Base-by-base conservation (phyloP, 495 filamentous ascomycete species). In the Neurospora sublineolata region DNA sequence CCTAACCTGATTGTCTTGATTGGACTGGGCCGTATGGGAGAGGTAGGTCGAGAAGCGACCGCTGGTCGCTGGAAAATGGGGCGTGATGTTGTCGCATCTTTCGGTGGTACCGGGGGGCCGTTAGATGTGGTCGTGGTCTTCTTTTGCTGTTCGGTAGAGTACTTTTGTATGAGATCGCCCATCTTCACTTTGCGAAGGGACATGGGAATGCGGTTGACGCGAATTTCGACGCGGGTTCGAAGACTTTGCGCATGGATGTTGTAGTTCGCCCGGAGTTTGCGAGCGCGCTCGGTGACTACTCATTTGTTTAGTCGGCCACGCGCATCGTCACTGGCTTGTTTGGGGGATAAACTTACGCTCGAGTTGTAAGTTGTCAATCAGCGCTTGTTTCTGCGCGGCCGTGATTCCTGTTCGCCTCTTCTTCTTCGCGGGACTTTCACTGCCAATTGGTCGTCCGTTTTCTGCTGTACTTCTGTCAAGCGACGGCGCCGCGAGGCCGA, bases 181-280 rank as follows among this genome's bases (percentile, higher is more conserved):
- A 99, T 94, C 60, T 87, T 97, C 38, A 86, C 87, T 76, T 90
- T 91, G 70, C 95, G 90, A 72, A 97, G 81, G 16, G 89, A 87
- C 44, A 87, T 84, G 9, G 95, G 95, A 64, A 99, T 94, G 64
- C 95, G 92, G 77, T 97, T 97, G 80, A 99, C 86, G 79, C 95
- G 92, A 80, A 97, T 91, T 83, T 98, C 94, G 37, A 99, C 90
- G 46, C 95, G 91, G 67, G 93, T 89, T 52, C 90, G 87, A 14
- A 98, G 86, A 72, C 91, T 91, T 78, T 93, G 90, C 14, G 93
- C 90, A 80, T 97, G 94, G 40, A 96, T 84, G 39, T 90, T 90
- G 83, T 96, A 97, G 80, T 96, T 94, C 4, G 94, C 90, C 73
- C 94, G 91, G 36, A 98, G 88, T 80, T 95, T 96, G 70, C 95